phyloP scores from a whole-genome alignment of 2,329 filamentous ascomycete species.

The Geosmithia flava region DNA sequence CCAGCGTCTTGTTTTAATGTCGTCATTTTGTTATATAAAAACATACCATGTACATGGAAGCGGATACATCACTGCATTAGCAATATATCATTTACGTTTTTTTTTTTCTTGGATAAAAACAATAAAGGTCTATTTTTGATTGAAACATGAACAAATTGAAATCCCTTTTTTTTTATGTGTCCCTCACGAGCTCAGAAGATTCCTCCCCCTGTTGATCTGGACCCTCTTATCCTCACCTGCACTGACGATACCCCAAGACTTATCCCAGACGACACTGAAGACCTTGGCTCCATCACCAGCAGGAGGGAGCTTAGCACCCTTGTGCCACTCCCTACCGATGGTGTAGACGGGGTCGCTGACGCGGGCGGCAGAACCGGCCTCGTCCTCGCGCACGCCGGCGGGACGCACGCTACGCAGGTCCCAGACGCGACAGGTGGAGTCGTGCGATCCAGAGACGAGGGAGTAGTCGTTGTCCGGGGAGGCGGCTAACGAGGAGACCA shows the following conservation, averaged over 20 bases:
- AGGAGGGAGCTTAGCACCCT: constrained; percentile 49
- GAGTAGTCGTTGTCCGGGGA: constrained; percentile 60
- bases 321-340: constrained; percentile 62
- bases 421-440: constrained; percentile 90
- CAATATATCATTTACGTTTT: not conserved
- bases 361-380: constrained; percentile 46
- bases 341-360: constrained; percentile 63
- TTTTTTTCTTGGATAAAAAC: not conserved
- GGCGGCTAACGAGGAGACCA: constrained; percentile 37
- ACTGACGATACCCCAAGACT: constrained; percentile 76
- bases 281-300: constrained; percentile 84
- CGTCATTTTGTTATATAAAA: not conserved
- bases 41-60: not conserved
- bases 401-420: constrained; percentile 65
- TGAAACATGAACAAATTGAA: not conserved
- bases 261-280: constrained; percentile 78
- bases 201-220: constrained; percentile 70
- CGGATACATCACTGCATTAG: too few species aligned
- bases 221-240: constrained; percentile 89
- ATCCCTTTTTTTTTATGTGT: not conserved
- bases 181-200: constrained; percentile 26
- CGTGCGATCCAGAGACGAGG: constrained; percentile 82
- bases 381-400: constrained; percentile 45
- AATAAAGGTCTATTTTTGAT: not conserved
- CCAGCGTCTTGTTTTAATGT: not conserved